Evolutionary conservation across 257 asterid species (phyloP).

Genomic region (Przewalskia tangutica): DNA sequence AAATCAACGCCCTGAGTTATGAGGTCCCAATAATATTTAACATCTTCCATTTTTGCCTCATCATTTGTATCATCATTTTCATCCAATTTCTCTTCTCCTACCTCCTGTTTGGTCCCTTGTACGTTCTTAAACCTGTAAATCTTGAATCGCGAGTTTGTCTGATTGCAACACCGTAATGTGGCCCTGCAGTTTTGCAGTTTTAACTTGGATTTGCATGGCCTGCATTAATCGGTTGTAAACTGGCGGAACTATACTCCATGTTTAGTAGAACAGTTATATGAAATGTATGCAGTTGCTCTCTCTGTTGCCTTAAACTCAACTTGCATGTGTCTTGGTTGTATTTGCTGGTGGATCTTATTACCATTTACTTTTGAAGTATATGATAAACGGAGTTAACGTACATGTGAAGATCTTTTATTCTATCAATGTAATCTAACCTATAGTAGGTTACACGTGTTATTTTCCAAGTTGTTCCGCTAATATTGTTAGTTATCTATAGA

Average conservation of each 20-base stretch:
- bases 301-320: not conserved
- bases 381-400: not conserved
- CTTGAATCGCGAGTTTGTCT: not conserved
- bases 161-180: not conserved
- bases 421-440: not conserved
- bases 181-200: not conserved
- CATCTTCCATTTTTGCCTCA: not conserved
- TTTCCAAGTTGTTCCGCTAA: not conserved
- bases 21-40: not conserved
- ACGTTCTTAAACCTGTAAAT: not conserved
- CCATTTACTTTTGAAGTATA: not conserved
- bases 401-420: not conserved
- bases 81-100: not conserved
- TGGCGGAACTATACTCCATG: not conserved
- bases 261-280: not conserved
- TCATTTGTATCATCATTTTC: not conserved
- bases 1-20: not conserved
- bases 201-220: not conserved
- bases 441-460: not conserved
- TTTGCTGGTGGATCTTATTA: not conserved
- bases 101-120: not conserved
- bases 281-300: not conserved
- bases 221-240: not conserved
- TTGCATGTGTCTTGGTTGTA: not conserved
- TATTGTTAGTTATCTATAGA: not conserved